Evolutionary conservation across 768 basidiomycete genomes (phyloP), one percentile per base, ranked within the genome.

Genomic region (Lactarius pseudohatsudake): DNA sequence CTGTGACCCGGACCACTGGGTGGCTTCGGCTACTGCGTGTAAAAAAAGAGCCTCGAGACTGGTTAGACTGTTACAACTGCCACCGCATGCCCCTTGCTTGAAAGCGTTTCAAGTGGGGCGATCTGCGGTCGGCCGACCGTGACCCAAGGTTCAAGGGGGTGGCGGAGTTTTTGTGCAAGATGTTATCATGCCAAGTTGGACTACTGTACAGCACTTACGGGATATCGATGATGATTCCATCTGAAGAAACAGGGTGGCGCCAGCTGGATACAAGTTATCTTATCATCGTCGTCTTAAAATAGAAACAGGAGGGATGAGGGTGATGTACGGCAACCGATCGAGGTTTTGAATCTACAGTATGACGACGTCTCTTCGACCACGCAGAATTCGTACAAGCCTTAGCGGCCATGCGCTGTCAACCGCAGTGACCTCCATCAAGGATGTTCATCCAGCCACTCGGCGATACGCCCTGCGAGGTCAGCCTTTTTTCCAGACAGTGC

Each of bases 401-500:
- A 53, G 5, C 61, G 28, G 30, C 22, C 18, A 38, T 20, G 22
- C 45, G 7, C 64, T 15, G 57, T 43, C 22, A 7, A 40, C 36
- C 16, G 53, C 26, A 22, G 28, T n/a, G 22, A 20, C 15, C 22
- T 32, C 30, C n/a, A 9, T 67, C 60, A 73, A 22, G 68, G 71
- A 68, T 77, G 74, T 57, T 72, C 74, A 28, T 84, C 79, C 63
- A 92, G 74, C 85, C 86, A 92, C 34, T 86, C 84, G 22, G 78
- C 75, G 4, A 89, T 82, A 16, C 90, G 84, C 65, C 89, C 85
- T 10, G 90, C 65, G 59, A 94, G 78, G 1, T 91, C 92, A 13
- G 80, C 83, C 74, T 94, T 94, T 76, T 83, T 91, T 1, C 92
- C 92, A 26, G 85, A 82, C 13, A 81, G 78, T 10, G 84, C 64